Base-by-base conservation (phyloP, 2,329 filamentous ascomycete species). In the Elsinoe fawcettii region DNA sequence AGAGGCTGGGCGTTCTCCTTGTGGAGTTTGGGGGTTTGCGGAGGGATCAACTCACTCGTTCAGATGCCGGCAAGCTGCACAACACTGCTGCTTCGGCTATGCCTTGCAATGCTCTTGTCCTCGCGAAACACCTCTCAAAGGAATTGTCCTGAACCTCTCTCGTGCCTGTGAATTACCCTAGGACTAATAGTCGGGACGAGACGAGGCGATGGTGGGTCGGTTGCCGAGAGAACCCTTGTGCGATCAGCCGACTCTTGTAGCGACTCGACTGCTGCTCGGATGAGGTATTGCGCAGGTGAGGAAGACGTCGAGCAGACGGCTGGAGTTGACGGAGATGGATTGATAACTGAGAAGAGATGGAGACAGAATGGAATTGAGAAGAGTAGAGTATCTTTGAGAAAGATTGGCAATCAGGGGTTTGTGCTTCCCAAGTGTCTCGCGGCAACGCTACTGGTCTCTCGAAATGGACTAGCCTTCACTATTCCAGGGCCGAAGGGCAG, bases 381-480 rank as follows among this genome's bases (percentile, higher is more conserved):
- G 54, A 34, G 54, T 46, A 56, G 54, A 49, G 54, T 49, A 49
- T 37, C 41, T 56, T 46, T 56, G 54, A 46, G 39, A 49, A 56
- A 41, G 54, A 41, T 56, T 56, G 54, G 54, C 54, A 56, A 56
- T 56, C 54, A 56, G 54, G 54, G 54, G 54, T 56, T 56, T 56
- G 54, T 56, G 54, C 54, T 47, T 20, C 43, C 34, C 39, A 46
- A 56, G 54, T 56, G 54, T 56, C 54, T 56, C 54, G 54, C 54
- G 54, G 54, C 54, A 56, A 56, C 54, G 54, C 30, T 46, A 43
- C 41, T 43, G 54, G 37, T 34, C 23, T 46, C 54, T 46, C 54
- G 30, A 49, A 56, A 30, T 16, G 54, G 54, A 56, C 41, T 56
- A 56, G 54, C 30, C 54, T 37, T 46, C 54, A 46, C 54, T 56